Evolutionary conservation across 345 rosid genomes (phyloP).

Genomic region (Linum usitatissimum): DNA sequence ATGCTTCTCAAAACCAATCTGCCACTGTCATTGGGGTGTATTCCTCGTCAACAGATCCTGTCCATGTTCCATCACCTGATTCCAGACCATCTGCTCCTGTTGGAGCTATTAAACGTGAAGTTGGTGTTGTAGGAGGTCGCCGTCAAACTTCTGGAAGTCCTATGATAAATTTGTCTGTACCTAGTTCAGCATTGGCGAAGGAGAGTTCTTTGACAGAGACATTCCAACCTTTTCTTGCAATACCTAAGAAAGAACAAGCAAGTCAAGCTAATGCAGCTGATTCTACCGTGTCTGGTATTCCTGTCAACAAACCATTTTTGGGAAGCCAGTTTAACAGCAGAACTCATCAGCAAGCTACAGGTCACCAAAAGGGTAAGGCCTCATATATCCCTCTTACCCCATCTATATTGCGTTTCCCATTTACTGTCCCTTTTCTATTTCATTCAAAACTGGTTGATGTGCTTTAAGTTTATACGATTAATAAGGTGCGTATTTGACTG

Average conservation of each 20-base stretch:
- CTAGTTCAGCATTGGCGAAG: constrained; percentile 39
- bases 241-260: constrained; percentile 43
- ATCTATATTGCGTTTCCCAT: no score
- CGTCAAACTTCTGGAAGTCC: constrained; percentile 46
- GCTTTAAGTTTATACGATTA: no score
- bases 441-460: no score
- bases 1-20: constrained; percentile 27
- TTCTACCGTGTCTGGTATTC: constrained; percentile 26
- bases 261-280: constrained; percentile 34
- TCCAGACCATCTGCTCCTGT: constrained; percentile 59
- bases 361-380: constrained; percentile 53
- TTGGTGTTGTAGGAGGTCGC: constrained; percentile 67
- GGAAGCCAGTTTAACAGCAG: constrained; percentile 43
- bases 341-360: constrained; percentile 40
- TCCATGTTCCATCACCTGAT: constrained; percentile 92
- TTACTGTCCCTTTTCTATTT: constrained; percentile 6
- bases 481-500: not conserved
- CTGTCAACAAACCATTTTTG: constrained; percentile 38
- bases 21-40: constrained; percentile 58
- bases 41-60: constrained; percentile 84
- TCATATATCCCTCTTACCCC: not conserved
- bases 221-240: constrained; percentile 37
- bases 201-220: constrained; percentile 42
- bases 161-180: constrained; percentile 31
- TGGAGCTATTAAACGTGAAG: constrained; percentile 91